phyloP scores from a whole-genome alignment of 2,329 filamentous ascomycete genomes.

The Cladosporium sp. region DNA sequence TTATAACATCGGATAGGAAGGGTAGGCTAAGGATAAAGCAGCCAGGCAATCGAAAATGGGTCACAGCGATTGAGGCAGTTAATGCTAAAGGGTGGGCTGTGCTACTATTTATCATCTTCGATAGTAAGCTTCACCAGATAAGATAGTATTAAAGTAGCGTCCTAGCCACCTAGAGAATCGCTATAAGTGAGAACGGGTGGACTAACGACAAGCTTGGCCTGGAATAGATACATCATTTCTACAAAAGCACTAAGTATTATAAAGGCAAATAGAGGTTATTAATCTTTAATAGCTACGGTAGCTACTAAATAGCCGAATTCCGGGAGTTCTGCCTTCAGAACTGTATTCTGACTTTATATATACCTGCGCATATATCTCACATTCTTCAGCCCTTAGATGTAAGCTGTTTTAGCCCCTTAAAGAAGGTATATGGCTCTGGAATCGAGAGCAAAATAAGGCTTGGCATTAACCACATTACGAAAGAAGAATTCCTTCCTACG shows the following conservation, averaged over 20 bases:
- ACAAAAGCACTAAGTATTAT: background rate
- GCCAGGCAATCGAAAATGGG: conserved; percentile 27
- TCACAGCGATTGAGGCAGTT: conserved; percentile 22
- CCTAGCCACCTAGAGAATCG: background rate
- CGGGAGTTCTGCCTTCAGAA: background rate
- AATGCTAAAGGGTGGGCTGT: too few relatives aligned
- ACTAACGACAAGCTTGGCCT: conserved; percentile 5
- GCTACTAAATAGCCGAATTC: background rate
- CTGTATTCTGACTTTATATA: conserved; percentile 3
- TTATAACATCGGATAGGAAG: conserved; percentile 18
- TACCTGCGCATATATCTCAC: background rate
- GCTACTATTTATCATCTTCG: conserved; percentile 26
- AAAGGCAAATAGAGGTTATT: conserved; percentile 2
- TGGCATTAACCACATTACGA: background rate
- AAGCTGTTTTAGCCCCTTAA: background rate
- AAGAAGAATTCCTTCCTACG: background rate
- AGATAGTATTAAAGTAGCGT: conserved; percentile 2
- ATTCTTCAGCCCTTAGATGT: background rate
- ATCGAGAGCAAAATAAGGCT: background rate
- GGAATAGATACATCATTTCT: conserved; percentile 7
- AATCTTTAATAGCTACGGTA: conserved; percentile 1
- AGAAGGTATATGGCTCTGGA: background rate
- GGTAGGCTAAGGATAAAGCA: conserved; percentile 17
- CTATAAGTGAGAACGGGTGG: conserved; percentile 2
- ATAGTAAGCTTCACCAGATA: conserved; percentile 8